Base-by-base conservation (phyloP, 177 flowering plant species). In the Vitis hybrid region DNA sequence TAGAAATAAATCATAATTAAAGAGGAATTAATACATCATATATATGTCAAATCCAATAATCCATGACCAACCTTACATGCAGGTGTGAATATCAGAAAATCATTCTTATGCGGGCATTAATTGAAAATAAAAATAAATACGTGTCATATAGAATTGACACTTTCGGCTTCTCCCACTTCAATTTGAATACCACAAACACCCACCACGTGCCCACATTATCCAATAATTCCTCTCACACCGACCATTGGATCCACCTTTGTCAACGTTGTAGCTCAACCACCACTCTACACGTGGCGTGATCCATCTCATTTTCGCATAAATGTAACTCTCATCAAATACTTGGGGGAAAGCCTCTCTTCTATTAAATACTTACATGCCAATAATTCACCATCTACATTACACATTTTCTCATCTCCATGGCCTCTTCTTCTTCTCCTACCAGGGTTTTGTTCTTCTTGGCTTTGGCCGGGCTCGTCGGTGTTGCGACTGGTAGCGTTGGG, bases 201-300 rank as follows among this genome's bases (percentile, higher is more conserved):
- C 15, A 72, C 50, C 77, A 65, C 78, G 77, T 76, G 78, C 70
- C 46, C 70, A n/a, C 68, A 19, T 13, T 18, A 11, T 27, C 52
- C 77, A 13, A 15, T 30, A 46, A 21, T 15, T 46, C 16, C 32
- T 2, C 27, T n/a, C 51, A 62, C 15, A 65, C 83, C 81, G 79
- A 73, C 79, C 75, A 69, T 68, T 48, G 62, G 75, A 46, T 51
- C 51, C 27, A 56, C 30, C 13, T 4, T 66, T 67, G 73, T 77
- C 78, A 77, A 82, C 79, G 56, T 66, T 80, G n/a, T 80, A 82
- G 85, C 74, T 82, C 81, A 82, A 61, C 85, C 65, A 80, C 85
- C 67, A n/a, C 56, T 69, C 56, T 58, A 68, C 80, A 74, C 78
- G 78, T 75, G 70, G 56, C 14, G 50, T 12, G 24, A n/a, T 68